Conservation (phyloP, 768 basidiomycete genomes). For the Boletus vermiculosoides region DNA sequence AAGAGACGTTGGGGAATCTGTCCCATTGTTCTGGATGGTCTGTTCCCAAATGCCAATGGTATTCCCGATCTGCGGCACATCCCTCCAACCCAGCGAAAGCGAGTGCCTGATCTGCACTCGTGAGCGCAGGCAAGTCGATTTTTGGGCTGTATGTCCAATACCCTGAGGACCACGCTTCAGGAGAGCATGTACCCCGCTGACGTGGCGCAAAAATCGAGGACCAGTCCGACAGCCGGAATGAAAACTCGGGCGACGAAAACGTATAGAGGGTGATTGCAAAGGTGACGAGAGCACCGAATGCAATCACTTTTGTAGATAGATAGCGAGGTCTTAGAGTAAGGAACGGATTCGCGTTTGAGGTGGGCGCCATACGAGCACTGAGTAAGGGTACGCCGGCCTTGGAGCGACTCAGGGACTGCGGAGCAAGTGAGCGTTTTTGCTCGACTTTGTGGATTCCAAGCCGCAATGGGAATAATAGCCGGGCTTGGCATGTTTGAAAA, state of each 20-base stretch:
- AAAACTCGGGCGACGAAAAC: slow-evolving; percentile 23
- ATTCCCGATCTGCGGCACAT: slow-evolving; percentile 63
- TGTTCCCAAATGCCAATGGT: slow-evolving; percentile 59
- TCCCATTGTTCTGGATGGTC: slow-evolving; percentile 48
- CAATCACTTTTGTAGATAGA: slow-evolving; percentile 24
- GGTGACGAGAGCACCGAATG: slow-evolving; percentile 27
- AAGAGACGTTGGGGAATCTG: slow-evolving; percentile 51
- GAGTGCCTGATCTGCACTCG: slow-evolving; percentile 43
- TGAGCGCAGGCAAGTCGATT: slow-evolving; percentile 37
- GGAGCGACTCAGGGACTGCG: slow-evolving; percentile 2
- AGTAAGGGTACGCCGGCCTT: background rate
- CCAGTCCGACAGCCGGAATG: slow-evolving; percentile 20
- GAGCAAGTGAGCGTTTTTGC: background rate
- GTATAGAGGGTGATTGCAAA: slow-evolving; percentile 31
- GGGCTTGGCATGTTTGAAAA: background rate
- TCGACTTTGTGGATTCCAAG: background rate
- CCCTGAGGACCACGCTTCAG: slow-evolving; percentile 36
- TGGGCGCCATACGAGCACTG: slow-evolving; percentile 4
- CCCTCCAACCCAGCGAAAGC: slow-evolving; percentile 56
- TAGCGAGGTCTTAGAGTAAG: slow-evolving; percentile 22
- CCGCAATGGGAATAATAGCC: background rate
- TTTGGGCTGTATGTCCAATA: slow-evolving; percentile 43
- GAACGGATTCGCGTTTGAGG: background rate
- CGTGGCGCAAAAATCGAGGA: slow-evolving; percentile 26
- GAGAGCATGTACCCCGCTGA: slow-evolving; percentile 33